These are phyloP conservation scores for Dichomitus squalens DNA, from an alignment of 1,284 basidiomycete genomes.

Conservation along the genomic window DNA sequence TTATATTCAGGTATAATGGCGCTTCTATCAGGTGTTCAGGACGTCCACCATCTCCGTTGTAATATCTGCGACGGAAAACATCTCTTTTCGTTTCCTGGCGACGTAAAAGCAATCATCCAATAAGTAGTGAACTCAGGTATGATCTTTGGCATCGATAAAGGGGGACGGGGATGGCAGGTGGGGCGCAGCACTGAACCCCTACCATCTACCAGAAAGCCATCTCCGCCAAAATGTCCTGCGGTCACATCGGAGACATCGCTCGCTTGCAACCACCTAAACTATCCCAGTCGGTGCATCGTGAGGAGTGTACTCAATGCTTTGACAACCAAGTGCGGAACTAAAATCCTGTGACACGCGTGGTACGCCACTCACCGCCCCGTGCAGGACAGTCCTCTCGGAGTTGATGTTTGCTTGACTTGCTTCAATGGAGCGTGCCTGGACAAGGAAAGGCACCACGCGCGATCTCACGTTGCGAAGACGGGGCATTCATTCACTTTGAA, in stretches of 20 bases:
- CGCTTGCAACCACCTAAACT: slow-evolving; percentile 43
- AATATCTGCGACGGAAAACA: too few relatives aligned
- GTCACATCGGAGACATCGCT: slow-evolving; percentile 41
- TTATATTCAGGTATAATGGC: not conserved
- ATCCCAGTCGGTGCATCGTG: slow-evolving; percentile 70
- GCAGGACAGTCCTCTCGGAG: slow-evolving; percentile 74
- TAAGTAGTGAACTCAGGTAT: slow-evolving; percentile 2
- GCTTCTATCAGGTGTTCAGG: not conserved
- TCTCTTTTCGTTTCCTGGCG: too few relatives aligned
- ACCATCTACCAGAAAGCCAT: not conserved
- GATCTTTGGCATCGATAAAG: slow-evolving; percentile 14
- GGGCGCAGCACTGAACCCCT: slow-evolving; percentile 1
- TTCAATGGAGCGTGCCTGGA: slow-evolving; percentile 91
- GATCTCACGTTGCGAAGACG: slow-evolving; percentile 69
- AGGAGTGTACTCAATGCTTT: slow-evolving; percentile 96
- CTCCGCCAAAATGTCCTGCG: slow-evolving; percentile 22
- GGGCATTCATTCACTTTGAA: slow-evolving; percentile 84
- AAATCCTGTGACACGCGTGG: not conserved
- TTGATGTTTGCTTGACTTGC: slow-evolving; percentile 91
- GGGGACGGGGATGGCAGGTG: not conserved
- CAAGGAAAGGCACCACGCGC: slow-evolving; percentile 67
- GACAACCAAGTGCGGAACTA: slow-evolving; percentile 76
- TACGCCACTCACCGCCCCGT: not conserved
- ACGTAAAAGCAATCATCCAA: too few relatives aligned
- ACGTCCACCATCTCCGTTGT: too few relatives aligned